Conservation (phyloP, 768 basidiomycete species). For the Lactifluus rugatus region DNA sequence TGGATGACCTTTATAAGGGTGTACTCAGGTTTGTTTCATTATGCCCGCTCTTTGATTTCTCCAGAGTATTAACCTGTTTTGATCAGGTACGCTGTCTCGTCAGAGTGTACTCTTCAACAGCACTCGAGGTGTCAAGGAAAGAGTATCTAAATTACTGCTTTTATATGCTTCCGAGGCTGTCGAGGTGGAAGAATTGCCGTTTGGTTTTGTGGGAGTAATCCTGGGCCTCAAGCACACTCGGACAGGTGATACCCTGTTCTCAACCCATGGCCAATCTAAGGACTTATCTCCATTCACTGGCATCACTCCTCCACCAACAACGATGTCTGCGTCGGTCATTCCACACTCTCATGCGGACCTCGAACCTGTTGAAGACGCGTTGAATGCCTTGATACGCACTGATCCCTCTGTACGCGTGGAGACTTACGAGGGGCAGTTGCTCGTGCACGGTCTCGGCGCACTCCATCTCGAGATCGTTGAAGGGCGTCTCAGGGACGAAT, state of each 20-base stretch:
- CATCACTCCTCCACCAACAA: conserved; percentile 70
- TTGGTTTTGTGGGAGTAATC: conserved; percentile 77
- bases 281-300: conserved; percentile 42
- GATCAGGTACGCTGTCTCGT: conserved; percentile 55
- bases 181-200: conserved; percentile 72
- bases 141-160: conserved; percentile 62
- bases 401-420: conserved; percentile 84
- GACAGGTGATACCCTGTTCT: conserved; percentile 78
- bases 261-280: conserved; percentile 31
- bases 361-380: conserved; percentile 65
- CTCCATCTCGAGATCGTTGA: conserved; percentile 87
- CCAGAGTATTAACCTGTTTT: conserved; percentile 5
- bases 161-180: conserved; percentile 68
- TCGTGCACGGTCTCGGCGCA: conserved; percentile 76
- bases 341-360: conserved; percentile 74
- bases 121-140: conserved; percentile 60
- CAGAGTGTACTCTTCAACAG: conserved; percentile 55
- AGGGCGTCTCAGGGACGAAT: conserved; percentile 71
- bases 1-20: conserved; percentile 93
- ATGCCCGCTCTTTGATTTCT: not conserved
- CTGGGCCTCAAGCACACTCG: conserved; percentile 76
- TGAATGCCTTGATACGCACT: conserved; percentile 65
- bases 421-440: conserved; percentile 69
- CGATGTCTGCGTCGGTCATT: conserved; percentile 76
- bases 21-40: conserved; percentile 57